Evolutionary conservation across 306 rosid genomes (phyloP), one percentile per base, ranked within the genome.

Genomic region (Cyamopsis tetragonoloba): DNA sequence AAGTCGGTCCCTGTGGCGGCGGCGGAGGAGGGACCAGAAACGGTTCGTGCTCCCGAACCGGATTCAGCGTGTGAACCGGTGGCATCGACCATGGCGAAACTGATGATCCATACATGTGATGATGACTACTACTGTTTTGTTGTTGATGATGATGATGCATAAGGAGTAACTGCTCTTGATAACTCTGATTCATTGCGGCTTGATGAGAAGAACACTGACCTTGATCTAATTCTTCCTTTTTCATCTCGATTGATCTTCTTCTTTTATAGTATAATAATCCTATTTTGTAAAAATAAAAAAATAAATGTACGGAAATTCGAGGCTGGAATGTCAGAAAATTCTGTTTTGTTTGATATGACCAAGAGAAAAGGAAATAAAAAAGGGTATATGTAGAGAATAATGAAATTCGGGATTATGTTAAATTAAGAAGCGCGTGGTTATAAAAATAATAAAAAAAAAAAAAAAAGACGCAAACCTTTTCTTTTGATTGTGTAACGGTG

Each of bases 21-120:
- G 85, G 65, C 1, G 78, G 77, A 3, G 86, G 80, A 63, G 86
- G 87, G 42, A 71, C 79, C 11, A 82, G 66, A 41, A 84, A 91
- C 0, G 86, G 0, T 61, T 85, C 88, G 37, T 74, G 81, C 34
- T 79, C 84, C 28, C 70, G 81, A 41, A 44, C 82, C 28, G 77
- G 82, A 62, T 76, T 82, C 80, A 83, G 85, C 7, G 77, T 7
- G 48, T 81, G 88, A 69, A 84, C 85, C 72, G 82, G 93, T 24
- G 88, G 89, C 65, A 81, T 68, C 23, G 88, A 62, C 96, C 93
- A 91, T 13, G 88, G 86, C n/a, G n/a, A n/a, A n/a, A n/a, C n/a
- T n/a, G n/a, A n/a, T n/a, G n/a, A n/a, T n/a, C n/a, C n/a, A n/a
- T n/a, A n/a, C n/a, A n/a, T n/a, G n/a, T n/a, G n/a, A n/a, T n/a